Evolutionary conservation across 2,329 filamentous ascomycete genomes (phyloP).

Genomic region (Xylariales sp.): DNA sequence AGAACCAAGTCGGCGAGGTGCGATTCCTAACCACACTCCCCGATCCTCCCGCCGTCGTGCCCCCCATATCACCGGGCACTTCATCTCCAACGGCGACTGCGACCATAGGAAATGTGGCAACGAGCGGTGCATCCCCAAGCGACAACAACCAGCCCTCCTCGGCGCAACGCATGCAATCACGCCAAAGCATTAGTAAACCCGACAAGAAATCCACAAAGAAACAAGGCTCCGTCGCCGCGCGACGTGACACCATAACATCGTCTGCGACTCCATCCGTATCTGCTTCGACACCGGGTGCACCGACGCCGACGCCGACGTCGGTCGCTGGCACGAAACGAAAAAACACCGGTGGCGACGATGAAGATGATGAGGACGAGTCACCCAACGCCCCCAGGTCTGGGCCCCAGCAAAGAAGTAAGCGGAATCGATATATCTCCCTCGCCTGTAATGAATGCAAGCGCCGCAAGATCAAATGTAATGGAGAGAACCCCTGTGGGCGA

Average conservation of each 20-base stretch:
- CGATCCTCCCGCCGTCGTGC: constrained; percentile 38
- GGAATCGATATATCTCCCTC: constrained; percentile 72
- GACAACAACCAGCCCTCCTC: not conserved
- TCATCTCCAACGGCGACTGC: constrained; percentile 25
- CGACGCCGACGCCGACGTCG: constrained; percentile 22
- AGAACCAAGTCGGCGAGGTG: constrained; percentile 52
- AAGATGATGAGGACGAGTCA: constrained; percentile 43
- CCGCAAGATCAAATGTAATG: constrained; percentile 81
- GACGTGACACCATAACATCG: constrained; percentile 28
- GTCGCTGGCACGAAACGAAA: constrained; percentile 45
- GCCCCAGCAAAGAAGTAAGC: constrained; percentile 65
- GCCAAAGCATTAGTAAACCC: constrained; percentile 17
- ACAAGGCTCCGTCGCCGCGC: constrained; percentile 22
- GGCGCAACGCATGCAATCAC: constrained; percentile 22
- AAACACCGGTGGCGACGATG: constrained; percentile 32
- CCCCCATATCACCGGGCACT: constrained; percentile 32
- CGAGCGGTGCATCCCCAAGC: constrained; percentile 11
- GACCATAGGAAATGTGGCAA: constrained; percentile 2
- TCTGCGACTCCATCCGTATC: constrained; percentile 26
- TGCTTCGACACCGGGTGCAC: constrained; percentile 26
- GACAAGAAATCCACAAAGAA: constrained; percentile 36
- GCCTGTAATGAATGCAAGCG: constrained; percentile 78
- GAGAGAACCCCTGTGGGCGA: constrained; percentile 73
- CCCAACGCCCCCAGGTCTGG: constrained; percentile 36
- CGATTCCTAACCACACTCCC: constrained; percentile 49